Conservation (phyloP, 2,329 filamentous ascomycete genomes). For the Diplodia seriata region DNA sequence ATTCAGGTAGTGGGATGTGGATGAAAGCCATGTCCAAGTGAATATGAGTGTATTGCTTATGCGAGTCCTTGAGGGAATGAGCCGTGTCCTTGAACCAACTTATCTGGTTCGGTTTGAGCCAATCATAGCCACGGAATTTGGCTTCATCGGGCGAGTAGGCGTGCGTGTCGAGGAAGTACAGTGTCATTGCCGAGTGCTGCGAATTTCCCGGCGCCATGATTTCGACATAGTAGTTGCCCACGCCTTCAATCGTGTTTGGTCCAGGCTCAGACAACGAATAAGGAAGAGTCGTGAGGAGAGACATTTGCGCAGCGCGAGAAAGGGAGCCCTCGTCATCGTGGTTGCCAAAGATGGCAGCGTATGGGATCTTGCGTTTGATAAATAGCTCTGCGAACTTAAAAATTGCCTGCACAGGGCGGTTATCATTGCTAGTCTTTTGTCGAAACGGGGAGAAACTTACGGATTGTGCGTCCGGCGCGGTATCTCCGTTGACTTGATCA, state of each 20-base stretch:
- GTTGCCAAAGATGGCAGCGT: conserved; percentile 94
- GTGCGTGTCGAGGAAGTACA: conserved; percentile 96
- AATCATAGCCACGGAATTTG: conserved; percentile 92
- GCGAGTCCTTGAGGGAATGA: conserved; percentile 66
- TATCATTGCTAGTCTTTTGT: conserved; percentile 4
- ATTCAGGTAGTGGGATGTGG: conserved; percentile 94
- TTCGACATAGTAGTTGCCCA: conserved; percentile 95
- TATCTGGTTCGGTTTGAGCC: conserved; percentile 93
- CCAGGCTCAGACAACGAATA: conserved; percentile 88
- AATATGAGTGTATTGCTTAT: conserved; percentile 84
- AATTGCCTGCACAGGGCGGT: conserved; percentile 66
- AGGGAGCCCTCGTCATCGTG: conserved; percentile 93
- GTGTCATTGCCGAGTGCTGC: conserved; percentile 86
- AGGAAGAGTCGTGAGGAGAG: conserved; percentile 82
- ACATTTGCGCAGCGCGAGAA: conserved; percentile 79
- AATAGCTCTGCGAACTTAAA: conserved; percentile 91
- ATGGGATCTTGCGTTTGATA: conserved; percentile 86
- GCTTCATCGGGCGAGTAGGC: conserved; percentile 89
- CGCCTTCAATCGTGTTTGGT: conserved; percentile 81
- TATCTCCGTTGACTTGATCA: conserved; percentile 95
- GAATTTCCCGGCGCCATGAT: conserved; percentile 79
- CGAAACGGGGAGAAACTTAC: conserved; percentile 53
- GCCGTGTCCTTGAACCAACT: conserved; percentile 90
- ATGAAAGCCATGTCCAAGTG: conserved; percentile 98
- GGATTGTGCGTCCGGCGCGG: conserved; percentile 87